Base-by-base conservation (phyloP, 73 alveolate genomes). In the Strombidium stylifer region DNA sequence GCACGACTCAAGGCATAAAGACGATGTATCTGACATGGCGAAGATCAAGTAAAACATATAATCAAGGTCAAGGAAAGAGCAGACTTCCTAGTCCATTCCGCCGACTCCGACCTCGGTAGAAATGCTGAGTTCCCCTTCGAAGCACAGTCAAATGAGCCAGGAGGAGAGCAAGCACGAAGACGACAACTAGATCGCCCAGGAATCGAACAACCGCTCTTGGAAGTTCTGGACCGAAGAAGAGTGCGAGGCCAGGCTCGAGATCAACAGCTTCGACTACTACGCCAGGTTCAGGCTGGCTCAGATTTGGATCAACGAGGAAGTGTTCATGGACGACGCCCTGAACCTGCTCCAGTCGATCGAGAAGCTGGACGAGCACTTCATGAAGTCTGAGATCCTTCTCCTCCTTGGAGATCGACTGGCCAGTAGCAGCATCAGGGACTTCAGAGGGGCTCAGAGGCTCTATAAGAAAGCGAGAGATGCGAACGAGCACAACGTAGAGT, bases 241-340 rank as follows among this genome's bases (percentile, higher is more conserved):
- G 24, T 78, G 89, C 59, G 40, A 30, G 50, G 54, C 30, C 1
- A 72, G 37, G 40, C 73, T 78, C 0, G 24, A 35, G 7, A 65
- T 54, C 18, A 52, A 56, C 37, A 53, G 46, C 4, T 6, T 65
- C 3, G 45, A 60, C 46, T 21, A 49, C n/a, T 24, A 55, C 14
- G 89, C 89, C 24, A 27, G 40, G 26, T 51, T 67, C 12, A 53
- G 89, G 24, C 67, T 67, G 3, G 80, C 71, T 26, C 15, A 51
- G 12, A 25, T 59, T 31, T 19, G 28, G 20, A 37, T 78, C 12
- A 61, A 36, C 7, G 73, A 66, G 10, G 58, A 68, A 15, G 60
- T 67, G 15, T 42, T 36, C 0, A n/a, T n/a, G n/a, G 58, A 7
- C 0, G 50, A 36, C 2, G 89, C 89, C 1, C 21, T 50, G 41